phyloP scores from a whole-genome alignment of 345 rosid species.

The Hypericum perforatum region DNA sequence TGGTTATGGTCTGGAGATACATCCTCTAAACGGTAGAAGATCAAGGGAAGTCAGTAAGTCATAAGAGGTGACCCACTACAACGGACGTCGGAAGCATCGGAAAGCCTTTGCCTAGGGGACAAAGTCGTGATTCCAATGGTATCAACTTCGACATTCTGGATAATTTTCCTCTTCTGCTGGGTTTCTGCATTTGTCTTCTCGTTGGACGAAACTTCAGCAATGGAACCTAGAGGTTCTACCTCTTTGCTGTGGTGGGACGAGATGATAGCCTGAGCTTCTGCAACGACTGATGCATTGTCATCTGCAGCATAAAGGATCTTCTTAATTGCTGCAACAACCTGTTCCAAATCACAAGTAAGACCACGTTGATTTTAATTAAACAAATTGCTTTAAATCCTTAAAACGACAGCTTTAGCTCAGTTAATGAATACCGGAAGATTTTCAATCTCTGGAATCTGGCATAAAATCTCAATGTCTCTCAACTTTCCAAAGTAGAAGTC shows the following conservation, averaged over 20 bases:
- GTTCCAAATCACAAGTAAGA: slow-evolving; percentile 7
- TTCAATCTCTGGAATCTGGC: slow-evolving; percentile 62
- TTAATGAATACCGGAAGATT: slow-evolving; percentile 44
- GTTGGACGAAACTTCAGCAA: slow-evolving; percentile 54
- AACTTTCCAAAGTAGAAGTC: slow-evolving; percentile 86
- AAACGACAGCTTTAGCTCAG: neutral
- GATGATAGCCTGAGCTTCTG: slow-evolving; percentile 63
- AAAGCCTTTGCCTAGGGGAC: slow-evolving; percentile 81
- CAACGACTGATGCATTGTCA: slow-evolving; percentile 50
- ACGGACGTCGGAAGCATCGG: slow-evolving; percentile 84
- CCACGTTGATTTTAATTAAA: neutral
- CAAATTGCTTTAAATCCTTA: neutral
- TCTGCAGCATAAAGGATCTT: slow-evolving; percentile 72
- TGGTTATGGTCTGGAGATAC: too few species aligned
- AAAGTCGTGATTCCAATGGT: slow-evolving; percentile 51
- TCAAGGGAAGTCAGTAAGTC: slow-evolving; percentile 43
- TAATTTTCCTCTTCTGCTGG: slow-evolving; percentile 73
- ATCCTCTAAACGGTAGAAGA: too few species aligned
- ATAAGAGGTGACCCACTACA: slow-evolving; percentile 83
- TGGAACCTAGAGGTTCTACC: slow-evolving; percentile 48
- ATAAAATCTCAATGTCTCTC: slow-evolving; percentile 82
- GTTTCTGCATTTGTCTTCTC: slow-evolving; percentile 47
- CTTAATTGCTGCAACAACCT: slow-evolving; percentile 79
- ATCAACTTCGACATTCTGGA: slow-evolving; percentile 64
- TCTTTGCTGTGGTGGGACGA: slow-evolving; percentile 31